Conservation (phyloP, 257 asterid genomes). For the Przewalskia tangutica region DNA sequence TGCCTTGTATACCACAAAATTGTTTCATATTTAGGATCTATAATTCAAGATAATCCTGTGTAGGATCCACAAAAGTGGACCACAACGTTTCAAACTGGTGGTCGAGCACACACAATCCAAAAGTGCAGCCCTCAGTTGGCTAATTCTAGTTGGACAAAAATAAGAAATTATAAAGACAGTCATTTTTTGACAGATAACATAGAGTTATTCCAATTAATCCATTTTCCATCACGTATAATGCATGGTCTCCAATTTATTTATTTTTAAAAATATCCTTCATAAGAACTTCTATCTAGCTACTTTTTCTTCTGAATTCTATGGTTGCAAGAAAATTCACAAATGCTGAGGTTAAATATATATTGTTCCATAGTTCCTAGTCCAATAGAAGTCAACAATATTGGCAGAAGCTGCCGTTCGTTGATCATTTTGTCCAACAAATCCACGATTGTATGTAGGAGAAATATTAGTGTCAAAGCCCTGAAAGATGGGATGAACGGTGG, state of each 20-base stretch:
- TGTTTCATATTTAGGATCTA: not conserved
- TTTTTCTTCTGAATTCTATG: slow-evolving; percentile 10
- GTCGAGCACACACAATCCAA: not conserved
- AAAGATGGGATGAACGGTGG: slow-evolving; percentile 62
- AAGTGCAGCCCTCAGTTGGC: not conserved
- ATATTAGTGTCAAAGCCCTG: slow-evolving; percentile 36
- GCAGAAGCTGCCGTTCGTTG: slow-evolving; percentile 23
- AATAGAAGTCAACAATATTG: slow-evolving; percentile 14
- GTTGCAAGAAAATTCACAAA: not conserved
- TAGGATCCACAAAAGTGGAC: slow-evolving; percentile 1
- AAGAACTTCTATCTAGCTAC: not conserved
- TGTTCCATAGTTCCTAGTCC: slow-evolving; percentile 28
- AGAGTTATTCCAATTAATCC: not conserved
- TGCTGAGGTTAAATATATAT: slow-evolving; percentile 40
- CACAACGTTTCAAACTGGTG: slow-evolving; percentile 5
- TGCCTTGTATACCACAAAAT: slow-evolving; percentile 34
- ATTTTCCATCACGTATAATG: slow-evolving; percentile 47
- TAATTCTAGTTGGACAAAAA: not conserved
- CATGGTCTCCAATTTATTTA: slow-evolving; percentile 13
- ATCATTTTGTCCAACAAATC: slow-evolving; percentile 18
- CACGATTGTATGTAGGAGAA: slow-evolving; percentile 15
- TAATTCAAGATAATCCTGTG: slow-evolving; percentile 27
- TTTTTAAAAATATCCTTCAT: not conserved
- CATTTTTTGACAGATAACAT: not conserved
- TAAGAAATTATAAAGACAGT: not conserved